Percentiles rank a stretch among this genome's conserved stretches.
Evolutionary conservation across 441 rosid species (phyloP).

Genomic region (Eugenia klotzschiana): DNA sequence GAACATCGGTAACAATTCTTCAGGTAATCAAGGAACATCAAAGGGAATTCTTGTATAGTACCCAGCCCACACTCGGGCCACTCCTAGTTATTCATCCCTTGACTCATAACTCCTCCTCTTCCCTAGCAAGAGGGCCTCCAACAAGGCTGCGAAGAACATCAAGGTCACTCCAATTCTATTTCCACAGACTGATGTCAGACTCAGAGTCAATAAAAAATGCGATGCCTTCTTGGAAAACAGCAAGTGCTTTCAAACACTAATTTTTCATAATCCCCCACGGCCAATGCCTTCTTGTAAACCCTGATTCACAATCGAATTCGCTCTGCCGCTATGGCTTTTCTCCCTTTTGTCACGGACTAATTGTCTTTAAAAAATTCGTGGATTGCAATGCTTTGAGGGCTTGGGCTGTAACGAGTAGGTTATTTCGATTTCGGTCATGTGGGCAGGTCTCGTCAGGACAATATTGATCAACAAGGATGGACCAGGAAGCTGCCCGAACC

Average conservation of each 20-base stretch:
- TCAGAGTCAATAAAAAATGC: not conserved
- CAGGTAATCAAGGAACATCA: not conserved
- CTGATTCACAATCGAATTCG: not conserved
- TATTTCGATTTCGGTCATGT: not conserved
- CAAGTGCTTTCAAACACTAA: not conserved
- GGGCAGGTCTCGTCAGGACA: not conserved
- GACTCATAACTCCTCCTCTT: not conserved
- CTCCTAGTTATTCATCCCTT: not conserved
- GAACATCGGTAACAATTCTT: not conserved
- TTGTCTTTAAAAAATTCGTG: not conserved
- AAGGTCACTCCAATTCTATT: not conserved
- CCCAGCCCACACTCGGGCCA: not conserved
- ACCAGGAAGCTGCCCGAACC: conserved; percentile 41
- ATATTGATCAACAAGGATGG: conserved; percentile 11
- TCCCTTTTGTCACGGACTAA: not conserved
- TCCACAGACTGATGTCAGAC: not conserved
- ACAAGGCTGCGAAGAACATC: not conserved
- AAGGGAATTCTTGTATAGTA: not conserved
- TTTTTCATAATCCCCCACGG: too few species aligned
- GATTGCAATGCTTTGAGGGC: not conserved
- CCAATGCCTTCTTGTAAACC: too few species aligned
- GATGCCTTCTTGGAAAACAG: not conserved
- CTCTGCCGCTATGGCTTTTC: not conserved
- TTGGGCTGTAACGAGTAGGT: not conserved
- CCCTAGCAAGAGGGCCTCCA: not conserved